Conservation (phyloP, 1,139 yeast species). For the Geotrichum candidum region DNA sequence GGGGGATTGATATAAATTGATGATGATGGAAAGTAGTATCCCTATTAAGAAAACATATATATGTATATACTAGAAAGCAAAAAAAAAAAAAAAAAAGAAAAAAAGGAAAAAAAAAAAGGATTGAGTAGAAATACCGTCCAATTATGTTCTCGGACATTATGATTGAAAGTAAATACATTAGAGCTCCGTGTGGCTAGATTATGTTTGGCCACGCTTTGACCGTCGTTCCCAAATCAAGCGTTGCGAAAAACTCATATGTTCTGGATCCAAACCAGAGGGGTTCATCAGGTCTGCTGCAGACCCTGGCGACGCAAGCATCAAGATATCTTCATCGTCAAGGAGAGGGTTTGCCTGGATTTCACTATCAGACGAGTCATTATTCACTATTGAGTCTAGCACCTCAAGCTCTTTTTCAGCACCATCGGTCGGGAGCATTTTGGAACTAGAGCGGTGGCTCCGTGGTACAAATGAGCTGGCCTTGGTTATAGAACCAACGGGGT, state of each 20-base stretch:
- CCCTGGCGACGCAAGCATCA: slow-evolving; percentile 13
- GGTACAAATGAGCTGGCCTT: background rate
- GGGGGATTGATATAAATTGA: background rate
- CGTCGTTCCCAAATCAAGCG: slow-evolving; percentile 17
- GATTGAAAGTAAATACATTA: background rate
- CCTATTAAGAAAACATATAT: background rate
- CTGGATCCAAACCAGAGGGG: slow-evolving; percentile 13
- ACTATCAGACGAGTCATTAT: background rate
- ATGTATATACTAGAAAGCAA: background rate
- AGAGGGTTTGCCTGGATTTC: background rate
- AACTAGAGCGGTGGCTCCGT: background rate
- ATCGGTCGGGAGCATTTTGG: background rate
- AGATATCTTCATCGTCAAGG: slow-evolving; percentile 12
- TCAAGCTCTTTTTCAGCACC: background rate
- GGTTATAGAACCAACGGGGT: slow-evolving; percentile 2
- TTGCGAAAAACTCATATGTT: slow-evolving; percentile 19
- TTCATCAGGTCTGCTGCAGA: slow-evolving; percentile 12
- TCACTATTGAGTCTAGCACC: background rate
- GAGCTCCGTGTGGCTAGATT: background rate
- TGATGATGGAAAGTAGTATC: background rate
- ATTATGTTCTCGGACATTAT: background rate
- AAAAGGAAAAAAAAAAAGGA: background rate
- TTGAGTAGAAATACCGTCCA: background rate
- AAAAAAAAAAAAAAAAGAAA: background rate
- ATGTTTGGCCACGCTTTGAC: background rate